Evolutionary conservation across 805 yeast genomes (phyloP).

Genomic region (Nakazawaea laoshanensis): DNA sequence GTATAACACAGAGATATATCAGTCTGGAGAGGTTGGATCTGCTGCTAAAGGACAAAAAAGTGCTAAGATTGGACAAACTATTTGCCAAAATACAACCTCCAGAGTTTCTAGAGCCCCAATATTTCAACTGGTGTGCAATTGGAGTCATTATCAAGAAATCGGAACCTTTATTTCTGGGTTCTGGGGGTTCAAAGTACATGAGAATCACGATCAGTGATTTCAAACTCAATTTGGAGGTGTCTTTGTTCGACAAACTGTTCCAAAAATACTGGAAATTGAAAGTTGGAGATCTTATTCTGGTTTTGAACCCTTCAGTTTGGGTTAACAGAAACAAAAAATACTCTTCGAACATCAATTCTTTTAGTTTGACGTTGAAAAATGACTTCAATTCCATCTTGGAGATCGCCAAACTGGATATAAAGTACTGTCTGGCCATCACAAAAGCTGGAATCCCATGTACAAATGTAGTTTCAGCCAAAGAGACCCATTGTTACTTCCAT

Average conservation of each 20-base stretch:
- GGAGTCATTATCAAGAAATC: constrained; percentile 61
- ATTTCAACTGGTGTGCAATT: constrained; percentile 71
- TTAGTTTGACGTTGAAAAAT: constrained; percentile 48
- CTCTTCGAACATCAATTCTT: constrained; percentile 20
- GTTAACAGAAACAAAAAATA: constrained; percentile 18
- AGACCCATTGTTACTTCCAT: constrained; percentile 65
- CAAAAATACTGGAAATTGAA: constrained; percentile 65
- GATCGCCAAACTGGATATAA: constrained; percentile 68
- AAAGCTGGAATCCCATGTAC: constrained; percentile 46
- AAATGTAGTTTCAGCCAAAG: constrained; percentile 47
- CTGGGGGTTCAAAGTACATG: constrained; percentile 40
- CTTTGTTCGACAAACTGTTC: constrained; percentile 60
- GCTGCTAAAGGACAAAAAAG: constrained; percentile 39
- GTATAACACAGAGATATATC: constrained; percentile 39
- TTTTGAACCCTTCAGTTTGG: constrained; percentile 67
- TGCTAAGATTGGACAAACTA: constrained; percentile 49
- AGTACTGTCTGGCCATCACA: constrained; percentile 46
- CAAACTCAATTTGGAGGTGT: constrained; percentile 46
- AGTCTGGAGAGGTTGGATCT: constrained; percentile 23
- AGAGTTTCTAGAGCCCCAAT: constrained; percentile 55
- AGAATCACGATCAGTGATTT: constrained; percentile 64
- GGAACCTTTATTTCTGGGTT: constrained; percentile 36
- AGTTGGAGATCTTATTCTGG: constrained; percentile 65
- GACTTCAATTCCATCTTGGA: constrained; percentile 51
- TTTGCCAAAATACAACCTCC: constrained; percentile 66